Evolutionary conservation across 116 monocot genomes (phyloP), one percentile per base, ranked within the genome.

Genomic region (Posidonia oceanica): DNA sequence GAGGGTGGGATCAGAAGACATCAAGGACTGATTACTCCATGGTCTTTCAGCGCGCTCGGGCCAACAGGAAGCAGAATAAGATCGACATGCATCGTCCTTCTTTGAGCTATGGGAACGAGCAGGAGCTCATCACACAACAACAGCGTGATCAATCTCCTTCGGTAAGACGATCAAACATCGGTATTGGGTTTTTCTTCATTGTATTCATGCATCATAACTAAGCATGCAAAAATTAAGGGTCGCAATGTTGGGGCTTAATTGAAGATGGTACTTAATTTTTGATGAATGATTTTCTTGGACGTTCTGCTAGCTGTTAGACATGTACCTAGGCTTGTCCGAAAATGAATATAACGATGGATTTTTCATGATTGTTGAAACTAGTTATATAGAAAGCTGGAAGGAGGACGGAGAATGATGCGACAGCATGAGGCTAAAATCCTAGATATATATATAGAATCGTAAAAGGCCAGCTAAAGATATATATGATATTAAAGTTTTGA

Each of bases 31-130:
- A 87, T 37, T 91, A 91, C 73, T 81, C 91, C 56, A 79, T 85
- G 83, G 85, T 91, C 52, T 91, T 91, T 73, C 77, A 84, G 39
- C 75, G 74, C 2, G 91, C 87, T 10, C 82, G 91, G 8, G 87
- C 80, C 0, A 91, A 85, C 61, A 75, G 79, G 64, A 91, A 91
- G 83, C 80, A 91, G 58, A 78, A 85, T 16, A 87, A 85, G 75
- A 54, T 20, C 39, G 76, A 82, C 14, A 18, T 80, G 44, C 44
- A 44, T 39, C 68, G 36, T 55, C 69, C 64, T 0, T n/a, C 73
- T n/a, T n/a, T n/a, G 4, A 84, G 80, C 75, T 17, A 77, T 4
- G 82, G 84, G 13, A 82, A 77, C 37, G 86, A 90, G 57, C 17
- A 76, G 36, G 82, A 84, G 29, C 60, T 82, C 69, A 77, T 84